Evolutionary conservation across 2,329 filamentous ascomycete species (phyloP).

Genomic region (Fusarium sp.): DNA sequence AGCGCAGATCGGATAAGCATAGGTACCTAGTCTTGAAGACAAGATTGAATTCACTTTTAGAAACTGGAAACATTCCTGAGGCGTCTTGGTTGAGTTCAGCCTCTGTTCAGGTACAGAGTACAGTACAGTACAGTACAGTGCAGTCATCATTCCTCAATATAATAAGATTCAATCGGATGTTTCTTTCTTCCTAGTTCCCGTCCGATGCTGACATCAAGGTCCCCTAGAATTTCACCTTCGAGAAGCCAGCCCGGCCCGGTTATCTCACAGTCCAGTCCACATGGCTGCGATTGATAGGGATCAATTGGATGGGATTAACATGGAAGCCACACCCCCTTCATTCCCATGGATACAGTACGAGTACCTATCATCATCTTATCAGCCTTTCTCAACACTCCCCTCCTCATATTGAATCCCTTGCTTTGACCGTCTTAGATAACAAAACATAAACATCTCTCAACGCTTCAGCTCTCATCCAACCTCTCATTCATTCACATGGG

Average conservation of each 20-base stretch:
- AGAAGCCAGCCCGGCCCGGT: conserved; percentile 8
- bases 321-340: conserved; percentile 27
- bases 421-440: conserved; percentile 16
- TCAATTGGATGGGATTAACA: conserved; percentile 22
- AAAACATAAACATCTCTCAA: conserved; percentile 1
- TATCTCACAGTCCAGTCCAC: conserved; percentile 23
- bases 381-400: conserved; percentile 32
- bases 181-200: not conserved
- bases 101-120: not conserved
- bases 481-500: conserved; percentile 34
- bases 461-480: conserved; percentile 25
- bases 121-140: not conserved
- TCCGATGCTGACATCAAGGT: conserved; percentile 24
- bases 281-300: conserved; percentile 20
- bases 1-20: conserved; percentile 26
- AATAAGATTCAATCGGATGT: not conserved
- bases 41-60: not conserved
- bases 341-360: not conserved
- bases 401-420: conserved; percentile 15
- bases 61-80: not conserved
- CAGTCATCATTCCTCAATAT: not conserved
- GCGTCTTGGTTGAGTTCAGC: not conserved
- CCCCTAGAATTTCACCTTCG: conserved; percentile 10
- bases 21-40: not conserved
- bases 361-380: conserved; percentile 15